These are phyloP conservation scores for Botrytis medusae DNA, from an alignment of 2,329 filamentous ascomycete genomes.

Conservation along the genomic window DNA sequence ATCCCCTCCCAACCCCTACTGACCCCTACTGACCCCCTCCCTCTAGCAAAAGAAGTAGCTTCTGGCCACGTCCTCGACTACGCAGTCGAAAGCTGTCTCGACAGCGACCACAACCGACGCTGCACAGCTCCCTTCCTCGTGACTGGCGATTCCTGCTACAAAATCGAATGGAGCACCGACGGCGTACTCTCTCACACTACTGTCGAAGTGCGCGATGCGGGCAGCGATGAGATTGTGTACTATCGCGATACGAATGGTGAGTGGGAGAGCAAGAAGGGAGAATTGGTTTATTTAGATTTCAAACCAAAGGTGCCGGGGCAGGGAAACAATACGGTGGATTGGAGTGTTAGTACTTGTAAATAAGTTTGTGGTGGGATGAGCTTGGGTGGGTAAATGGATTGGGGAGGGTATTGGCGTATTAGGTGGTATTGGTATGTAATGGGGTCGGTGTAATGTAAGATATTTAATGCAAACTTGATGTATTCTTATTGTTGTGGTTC, in stretches of 20 bases:
- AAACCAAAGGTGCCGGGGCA: slow-evolving; percentile 48
- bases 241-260: slow-evolving; percentile 49
- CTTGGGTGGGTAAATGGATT: neutral
- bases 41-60: slow-evolving; percentile 30
- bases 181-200: slow-evolving; percentile 45
- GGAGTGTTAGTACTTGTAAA: slow-evolving; percentile 43
- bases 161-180: slow-evolving; percentile 44
- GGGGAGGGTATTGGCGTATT: neutral
- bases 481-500: neutral
- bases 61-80: slow-evolving; percentile 45
- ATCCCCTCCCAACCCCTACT: no score
- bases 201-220: slow-evolving; percentile 43
- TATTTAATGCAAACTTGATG: neutral
- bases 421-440: neutral
- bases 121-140: slow-evolving; percentile 44
- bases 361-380: slow-evolving; percentile 22
- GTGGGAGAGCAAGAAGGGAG: slow-evolving; percentile 47
- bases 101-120: slow-evolving; percentile 40
- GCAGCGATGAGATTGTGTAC: slow-evolving; percentile 45
- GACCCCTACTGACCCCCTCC: slow-evolving; percentile 22
- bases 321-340: slow-evolving; percentile 48
- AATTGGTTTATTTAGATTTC: slow-evolving; percentile 48
- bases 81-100: slow-evolving; percentile 45
- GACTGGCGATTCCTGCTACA: slow-evolving; percentile 43
- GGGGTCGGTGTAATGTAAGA: neutral